Percentiles rank a stretch among this genome's conserved stretches.
Evolutionary conservation across 140 eudicot species (phyloP).

Genomic region (Cichorium intybus): DNA sequence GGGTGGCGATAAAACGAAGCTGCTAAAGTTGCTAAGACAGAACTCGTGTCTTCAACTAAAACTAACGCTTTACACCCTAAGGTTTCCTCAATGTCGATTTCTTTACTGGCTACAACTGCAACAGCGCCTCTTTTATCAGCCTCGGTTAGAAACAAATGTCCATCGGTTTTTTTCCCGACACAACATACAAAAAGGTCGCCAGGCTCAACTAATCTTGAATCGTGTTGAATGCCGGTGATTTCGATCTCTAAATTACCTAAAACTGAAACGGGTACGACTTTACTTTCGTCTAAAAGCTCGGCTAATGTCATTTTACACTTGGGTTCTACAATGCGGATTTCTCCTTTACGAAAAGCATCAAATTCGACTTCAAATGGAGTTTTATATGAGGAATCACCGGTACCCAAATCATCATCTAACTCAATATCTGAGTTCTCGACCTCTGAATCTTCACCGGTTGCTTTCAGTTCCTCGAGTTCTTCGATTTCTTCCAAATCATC

Average conservation of each 20-base stretch:
- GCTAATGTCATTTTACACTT: conserved; percentile 85
- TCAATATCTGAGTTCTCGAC: conserved; percentile 51
- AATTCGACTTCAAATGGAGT: conserved; percentile 61
- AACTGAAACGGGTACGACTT: conserved; percentile 79
- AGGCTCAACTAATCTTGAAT: conserved; percentile 75
- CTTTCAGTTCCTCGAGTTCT: conserved; percentile 66
- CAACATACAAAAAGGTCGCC: conserved; percentile 96
- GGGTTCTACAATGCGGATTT: conserved; percentile 79
- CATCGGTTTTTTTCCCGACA: conserved; percentile 72
- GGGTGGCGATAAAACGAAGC: conserved; percentile 83
- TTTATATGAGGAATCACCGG: conserved; percentile 32
- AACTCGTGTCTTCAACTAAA: conserved; percentile 82
- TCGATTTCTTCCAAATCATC: conserved; percentile 84
- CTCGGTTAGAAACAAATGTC: conserved; percentile 77
- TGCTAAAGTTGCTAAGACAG: conserved; percentile 71
- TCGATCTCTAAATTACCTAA: conserved; percentile 87
- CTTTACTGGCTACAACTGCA: conserved; percentile 93
- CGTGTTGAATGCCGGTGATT: conserved; percentile 81
- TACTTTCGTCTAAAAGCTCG: conserved; percentile 89
- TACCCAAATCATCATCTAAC: conserved; percentile 40
- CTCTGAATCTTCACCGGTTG: conserved; percentile 44
- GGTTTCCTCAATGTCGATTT: conserved; percentile 84
- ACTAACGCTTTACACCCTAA: conserved; percentile 96
- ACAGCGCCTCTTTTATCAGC: conserved; percentile 98
- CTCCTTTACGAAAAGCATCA: conserved; percentile 57